Conservation (phyloP, 1,139 yeast genomes). For the Saccharomyces hybrid region DNA sequence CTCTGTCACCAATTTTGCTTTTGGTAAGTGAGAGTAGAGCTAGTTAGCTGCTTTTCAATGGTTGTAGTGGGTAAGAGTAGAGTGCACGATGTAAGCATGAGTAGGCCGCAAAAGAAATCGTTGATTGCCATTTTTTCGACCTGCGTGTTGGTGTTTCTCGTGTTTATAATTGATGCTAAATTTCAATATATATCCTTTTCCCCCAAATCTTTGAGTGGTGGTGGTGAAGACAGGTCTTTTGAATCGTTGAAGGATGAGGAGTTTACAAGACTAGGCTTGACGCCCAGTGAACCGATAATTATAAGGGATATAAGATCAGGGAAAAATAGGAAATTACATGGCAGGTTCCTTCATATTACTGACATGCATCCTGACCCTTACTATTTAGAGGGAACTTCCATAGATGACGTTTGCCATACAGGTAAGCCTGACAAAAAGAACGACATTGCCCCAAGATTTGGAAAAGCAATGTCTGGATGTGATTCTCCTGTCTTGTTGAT, state of each 20-base stretch:
- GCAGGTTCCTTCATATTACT: slow-evolving; percentile 75
- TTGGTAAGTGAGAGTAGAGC: neutral
- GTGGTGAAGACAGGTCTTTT: neutral
- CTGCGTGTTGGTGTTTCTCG: neutral
- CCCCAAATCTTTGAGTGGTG: neutral
- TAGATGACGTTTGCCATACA: slow-evolving; percentile 51
- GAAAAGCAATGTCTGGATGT: slow-evolving; percentile 70
- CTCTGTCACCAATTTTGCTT: neutral
- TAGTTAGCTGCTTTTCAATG: neutral
- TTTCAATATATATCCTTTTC: neutral
- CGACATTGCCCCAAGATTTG: slow-evolving; percentile 53
- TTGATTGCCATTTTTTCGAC: neutral
- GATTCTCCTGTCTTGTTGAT: slow-evolving; percentile 56
- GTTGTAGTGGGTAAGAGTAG: neutral
- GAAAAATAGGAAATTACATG: slow-evolving; percentile 38
- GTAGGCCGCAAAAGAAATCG: neutral
- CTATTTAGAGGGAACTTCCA: slow-evolving; percentile 47
- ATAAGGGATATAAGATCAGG: slow-evolving; percentile 17
- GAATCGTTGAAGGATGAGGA: neutral
- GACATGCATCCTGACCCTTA: slow-evolving; percentile 82
- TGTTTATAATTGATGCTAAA: neutral
- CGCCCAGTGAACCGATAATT: slow-evolving; percentile 34
- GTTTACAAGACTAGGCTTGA: slow-evolving; percentile 30
- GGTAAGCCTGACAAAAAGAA: slow-evolving; percentile 31
- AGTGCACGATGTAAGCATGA: neutral